Base-by-base conservation (phyloP, 805 yeast species). In the Cephaloascus fragrans region DNA sequence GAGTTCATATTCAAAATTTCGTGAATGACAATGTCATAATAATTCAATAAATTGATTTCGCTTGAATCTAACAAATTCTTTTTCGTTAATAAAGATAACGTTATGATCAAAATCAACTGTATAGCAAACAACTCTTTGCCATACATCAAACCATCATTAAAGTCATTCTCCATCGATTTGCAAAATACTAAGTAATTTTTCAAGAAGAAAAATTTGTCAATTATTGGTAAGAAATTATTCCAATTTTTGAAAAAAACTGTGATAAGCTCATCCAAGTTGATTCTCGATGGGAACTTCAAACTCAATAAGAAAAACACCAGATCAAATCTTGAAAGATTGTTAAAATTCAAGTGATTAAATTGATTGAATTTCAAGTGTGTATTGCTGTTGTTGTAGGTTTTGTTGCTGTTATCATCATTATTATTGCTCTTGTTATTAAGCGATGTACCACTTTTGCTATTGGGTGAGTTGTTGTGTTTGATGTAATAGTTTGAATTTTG, bases 191-290 rank as follows among this genome's bases (percentile, higher is more conserved):
- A 48, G 52, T 83, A 86, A 44, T 76, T 75, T 18, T 64, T 61
- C 52, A 81, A 64, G 49, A 88, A 88, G n/a, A 76, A 69, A 34
- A 73, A 73, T 45, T 77, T 76, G 53, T 84, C 85, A 39, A 88
- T 51, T 14, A 85, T 66, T 0, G 95, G 94, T 18, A 80, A 64
- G 4, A 76, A 58, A 19, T 73, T 67, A 20, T 83, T 80, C 95
- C 96, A 88, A 41, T 82, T 80, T 44, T 76, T 78, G 58, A 86
- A 87, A 52, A 73, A 88, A 3, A 76, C 53, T 0, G 82, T 70
- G 16, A 83, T 70, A 23, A 84, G 67, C 19, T 77, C 77, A 55
- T 88, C 95, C 41, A 85, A 55, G 41, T 77, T 75, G 18, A 75
- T 54, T 40, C 80, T 69, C 18, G 80, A 63, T 3, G 76, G 76